Evolutionary conservation across 331 rosid genomes (phyloP), one percentile per base, ranked within the genome.

Genomic region (Ulmus americana): DNA sequence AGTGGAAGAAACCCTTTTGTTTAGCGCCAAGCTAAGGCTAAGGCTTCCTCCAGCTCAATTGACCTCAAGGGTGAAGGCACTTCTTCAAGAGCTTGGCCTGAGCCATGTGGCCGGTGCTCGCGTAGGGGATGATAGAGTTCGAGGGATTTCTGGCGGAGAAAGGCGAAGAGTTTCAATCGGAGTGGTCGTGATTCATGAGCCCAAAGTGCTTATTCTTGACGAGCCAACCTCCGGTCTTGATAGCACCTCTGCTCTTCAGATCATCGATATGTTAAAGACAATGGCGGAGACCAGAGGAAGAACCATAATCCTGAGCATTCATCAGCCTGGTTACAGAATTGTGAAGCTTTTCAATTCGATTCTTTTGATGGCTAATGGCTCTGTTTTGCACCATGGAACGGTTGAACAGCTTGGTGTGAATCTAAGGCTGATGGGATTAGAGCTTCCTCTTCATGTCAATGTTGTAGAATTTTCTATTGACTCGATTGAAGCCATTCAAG

Each of bases 181-280:
- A 40, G 95, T 92, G 28, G 98, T 89, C 59, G 91, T 89, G 50
- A 85, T 92, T 16, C 98, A 92, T 64, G 97, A 92, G 52, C 98
- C 98, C 0, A 79, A 78, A 71, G 95, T 92, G 64, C 48, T 92
- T 56, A 82, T 92, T 63, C 85, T 92, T 45, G 98, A 92, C 52
- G 98, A 92, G 52, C 98, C 98, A 45, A 92, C 98, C 71, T 92
- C 98, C 3, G 98, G 98, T 5, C 95, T 92, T 45, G 98, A 92
- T 64, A 92, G 98, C 43, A 82, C 86, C 12, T 87, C 97, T 0
- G 98, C 98, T 0, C 78, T 89, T 47, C 98, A 89, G 75, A 89
- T 89, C 46, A 82, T 89, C 45, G 91, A 89, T 45, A 82, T 92
- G 97, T 80, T 92, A 6, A 92, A 89, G 72, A 80, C 77, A 51